Conservation (phyloP, 2,329 filamentous ascomycete genomes). For the Ustilaginoidea virens region DNA sequence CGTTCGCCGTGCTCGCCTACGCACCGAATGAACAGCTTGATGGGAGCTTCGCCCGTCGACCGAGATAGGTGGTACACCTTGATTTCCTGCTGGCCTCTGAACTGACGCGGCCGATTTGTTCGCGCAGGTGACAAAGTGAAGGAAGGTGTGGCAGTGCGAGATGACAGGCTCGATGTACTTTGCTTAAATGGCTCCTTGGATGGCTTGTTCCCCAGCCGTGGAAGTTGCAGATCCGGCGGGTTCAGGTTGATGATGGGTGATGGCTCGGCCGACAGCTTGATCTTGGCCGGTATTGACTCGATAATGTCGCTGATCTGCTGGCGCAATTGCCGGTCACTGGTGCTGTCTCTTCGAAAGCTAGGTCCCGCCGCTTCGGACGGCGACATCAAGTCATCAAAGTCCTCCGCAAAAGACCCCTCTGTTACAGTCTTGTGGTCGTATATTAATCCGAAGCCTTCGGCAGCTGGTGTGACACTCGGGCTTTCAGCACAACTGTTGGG, state of each 20-base stretch:
- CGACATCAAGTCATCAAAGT: slow-evolving; percentile 26
- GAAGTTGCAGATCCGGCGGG: slow-evolving; percentile 40
- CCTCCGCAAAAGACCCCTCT: slow-evolving; percentile 29
- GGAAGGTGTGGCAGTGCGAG: slow-evolving; percentile 46
- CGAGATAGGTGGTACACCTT: slow-evolving; percentile 85
- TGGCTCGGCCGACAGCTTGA: slow-evolving; percentile 50
- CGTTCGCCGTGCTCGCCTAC: slow-evolving; percentile 83
- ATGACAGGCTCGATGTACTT: slow-evolving; percentile 35
- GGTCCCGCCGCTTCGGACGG: slow-evolving; percentile 14
- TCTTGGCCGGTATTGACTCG: slow-evolving; percentile 61
- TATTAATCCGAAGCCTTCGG: slow-evolving; percentile 22
- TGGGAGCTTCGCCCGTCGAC: slow-evolving; percentile 68
- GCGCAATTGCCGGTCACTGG: slow-evolving; percentile 54
- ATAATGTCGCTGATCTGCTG: slow-evolving; percentile 69
- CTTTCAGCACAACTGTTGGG: slow-evolving; percentile 29
- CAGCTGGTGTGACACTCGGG: slow-evolving; percentile 26
- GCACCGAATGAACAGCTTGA: slow-evolving; percentile 86
- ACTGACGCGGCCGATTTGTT: slow-evolving; percentile 29
- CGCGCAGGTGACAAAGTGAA: slow-evolving; percentile 55
- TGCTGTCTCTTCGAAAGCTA: slow-evolving; percentile 16
- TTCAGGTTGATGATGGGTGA: slow-evolving; percentile 35
- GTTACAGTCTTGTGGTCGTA: slow-evolving; percentile 25
- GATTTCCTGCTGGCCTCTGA: slow-evolving; percentile 53
- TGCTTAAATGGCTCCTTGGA: slow-evolving; percentile 29
- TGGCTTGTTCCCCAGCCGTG: slow-evolving; percentile 26